Evolutionary conservation across 1,284 basidiomycete species (phyloP).

Genomic region (Rhizoctonia solani): DNA sequence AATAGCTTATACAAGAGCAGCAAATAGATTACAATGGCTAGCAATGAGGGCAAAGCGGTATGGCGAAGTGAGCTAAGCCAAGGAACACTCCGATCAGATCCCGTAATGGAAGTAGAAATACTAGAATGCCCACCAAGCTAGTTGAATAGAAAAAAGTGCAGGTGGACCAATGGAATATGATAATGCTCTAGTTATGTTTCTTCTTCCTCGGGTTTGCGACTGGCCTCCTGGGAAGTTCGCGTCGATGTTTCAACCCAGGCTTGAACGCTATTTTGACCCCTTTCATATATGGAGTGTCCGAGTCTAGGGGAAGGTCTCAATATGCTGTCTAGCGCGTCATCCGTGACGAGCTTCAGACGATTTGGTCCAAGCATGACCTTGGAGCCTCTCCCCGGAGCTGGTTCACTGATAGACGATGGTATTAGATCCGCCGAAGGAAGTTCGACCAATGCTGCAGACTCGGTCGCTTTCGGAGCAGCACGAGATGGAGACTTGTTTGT

Average conservation of each 20-base stretch:
- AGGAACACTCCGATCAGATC: no score
- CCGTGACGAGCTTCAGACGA: conserved; percentile 11
- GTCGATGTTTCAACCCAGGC: conserved; percentile 1
- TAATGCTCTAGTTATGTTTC: neutral
- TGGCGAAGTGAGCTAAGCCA: no score
- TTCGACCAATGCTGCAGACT: neutral
- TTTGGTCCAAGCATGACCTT: neutral
- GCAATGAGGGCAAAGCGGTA: no score
- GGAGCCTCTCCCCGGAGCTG: neutral
- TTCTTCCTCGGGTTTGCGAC: neutral
- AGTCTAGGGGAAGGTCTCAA: neutral
- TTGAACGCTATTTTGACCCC: neutral
- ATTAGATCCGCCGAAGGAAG: neutral
- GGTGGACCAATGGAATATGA: neutral
- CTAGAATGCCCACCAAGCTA: no score
- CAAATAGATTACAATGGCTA: neutral
- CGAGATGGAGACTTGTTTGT: neutral
- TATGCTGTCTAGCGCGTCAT: neutral
- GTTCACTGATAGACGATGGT: neutral
- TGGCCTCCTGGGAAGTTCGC: neutral
- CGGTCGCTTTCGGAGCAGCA: neutral
- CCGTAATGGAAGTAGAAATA: no score
- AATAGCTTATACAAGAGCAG: neutral
- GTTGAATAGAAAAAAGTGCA: no score
- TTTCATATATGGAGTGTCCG: neutral